Percentiles rank a stretch among this genome's conserved stretches.
Conservation (phyloP, 768 basidiomycete genomes). For the Butyriboletus loyo region DNA sequence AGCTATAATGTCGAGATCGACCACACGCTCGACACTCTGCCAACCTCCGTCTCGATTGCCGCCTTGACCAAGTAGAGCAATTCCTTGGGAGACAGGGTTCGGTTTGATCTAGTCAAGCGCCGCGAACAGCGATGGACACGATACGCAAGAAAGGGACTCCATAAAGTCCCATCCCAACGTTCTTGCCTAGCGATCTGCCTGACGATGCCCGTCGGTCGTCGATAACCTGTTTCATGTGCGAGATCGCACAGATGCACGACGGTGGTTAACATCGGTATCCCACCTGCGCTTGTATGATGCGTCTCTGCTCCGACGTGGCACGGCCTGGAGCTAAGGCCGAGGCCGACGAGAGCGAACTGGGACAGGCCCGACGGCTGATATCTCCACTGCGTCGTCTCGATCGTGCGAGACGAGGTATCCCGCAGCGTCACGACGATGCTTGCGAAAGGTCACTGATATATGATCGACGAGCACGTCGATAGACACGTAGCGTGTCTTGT, state of each 20-base stretch:
- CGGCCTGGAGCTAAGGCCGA: too few relatives aligned
- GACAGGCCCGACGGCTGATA: constrained; percentile 13
- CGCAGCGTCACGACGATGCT: constrained; percentile 45
- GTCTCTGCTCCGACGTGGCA: too few relatives aligned
- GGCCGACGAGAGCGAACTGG: constrained; percentile 28
- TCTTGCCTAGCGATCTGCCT: too few relatives aligned
- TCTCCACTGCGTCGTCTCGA: constrained; percentile 36
- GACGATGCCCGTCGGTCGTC: too few relatives aligned
- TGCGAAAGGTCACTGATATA: constrained; percentile 41
- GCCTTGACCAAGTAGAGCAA: constrained; percentile 66
- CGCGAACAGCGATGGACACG: not conserved
- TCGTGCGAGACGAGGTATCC: constrained; percentile 44
- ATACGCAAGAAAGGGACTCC: not conserved
- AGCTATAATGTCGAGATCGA: constrained; percentile 92
- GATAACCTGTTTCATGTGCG: too few relatives aligned
- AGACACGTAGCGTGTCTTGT: constrained; percentile 38
- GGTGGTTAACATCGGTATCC: too few relatives aligned
- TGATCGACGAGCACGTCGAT: constrained; percentile 46
- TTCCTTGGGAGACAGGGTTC: constrained; percentile 50
- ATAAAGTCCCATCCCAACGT: too few relatives aligned
- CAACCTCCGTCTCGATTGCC: constrained; percentile 67
- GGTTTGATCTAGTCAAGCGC: constrained; percentile 57
- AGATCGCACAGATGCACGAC: too few relatives aligned
- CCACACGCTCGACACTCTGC: constrained; percentile 72
- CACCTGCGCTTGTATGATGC: too few relatives aligned